Percentiles rank a stretch among this genome's conserved stretches.
These are phyloP conservation scores for Debaryomyces subglobosus DNA, from an alignment of 1,139 yeast species.

Conservation along the genomic window DNA sequence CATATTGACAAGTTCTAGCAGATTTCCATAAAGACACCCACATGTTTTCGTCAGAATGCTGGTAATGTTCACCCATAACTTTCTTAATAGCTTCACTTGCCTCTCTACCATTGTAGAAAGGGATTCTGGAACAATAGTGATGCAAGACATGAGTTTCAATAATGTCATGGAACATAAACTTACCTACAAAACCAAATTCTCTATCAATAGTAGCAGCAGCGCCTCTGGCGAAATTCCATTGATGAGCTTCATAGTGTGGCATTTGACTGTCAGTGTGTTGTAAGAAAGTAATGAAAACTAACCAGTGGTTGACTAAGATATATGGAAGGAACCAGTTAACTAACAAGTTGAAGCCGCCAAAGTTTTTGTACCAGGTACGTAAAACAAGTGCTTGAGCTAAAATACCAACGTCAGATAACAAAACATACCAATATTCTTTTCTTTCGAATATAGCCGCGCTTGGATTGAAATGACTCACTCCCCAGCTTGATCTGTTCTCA, in stretches of 20 bases:
- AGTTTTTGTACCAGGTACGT: conserved; percentile 51
- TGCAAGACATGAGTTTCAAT: conserved; percentile 68
- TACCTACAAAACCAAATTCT: conserved; percentile 62
- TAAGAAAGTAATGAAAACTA: conserved; percentile 61
- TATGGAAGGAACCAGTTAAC: conserved; percentile 61
- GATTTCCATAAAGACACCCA: conserved; percentile 60
- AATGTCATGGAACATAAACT: conserved; percentile 62
- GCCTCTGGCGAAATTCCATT: conserved; percentile 69
- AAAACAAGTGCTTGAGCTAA: conserved; percentile 40
- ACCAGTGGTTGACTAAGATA: conserved; percentile 64
- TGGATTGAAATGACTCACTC: conserved; percentile 55
- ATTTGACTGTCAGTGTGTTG: conserved; percentile 62
- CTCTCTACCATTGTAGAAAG: conserved; percentile 64
- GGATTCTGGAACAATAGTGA: conserved; percentile 64
- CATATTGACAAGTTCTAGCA: conserved; percentile 59
- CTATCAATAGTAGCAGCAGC: conserved; percentile 70
- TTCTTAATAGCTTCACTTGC: conserved; percentile 60
- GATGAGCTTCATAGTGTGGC: conserved; percentile 60
- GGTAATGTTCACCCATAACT: conserved; percentile 64
- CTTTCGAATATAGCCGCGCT: conserved; percentile 55
- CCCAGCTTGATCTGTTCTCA: conserved; percentile 35
- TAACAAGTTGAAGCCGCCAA: conserved; percentile 50
- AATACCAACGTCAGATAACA: conserved; percentile 58
- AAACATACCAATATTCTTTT: conserved; percentile 57
- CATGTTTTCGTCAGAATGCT: conserved; percentile 57